These are phyloP conservation scores for Aspergillus tubingensis DNA, from an alignment of 2,329 filamentous ascomycete genomes.

Conservation along the genomic window DNA sequence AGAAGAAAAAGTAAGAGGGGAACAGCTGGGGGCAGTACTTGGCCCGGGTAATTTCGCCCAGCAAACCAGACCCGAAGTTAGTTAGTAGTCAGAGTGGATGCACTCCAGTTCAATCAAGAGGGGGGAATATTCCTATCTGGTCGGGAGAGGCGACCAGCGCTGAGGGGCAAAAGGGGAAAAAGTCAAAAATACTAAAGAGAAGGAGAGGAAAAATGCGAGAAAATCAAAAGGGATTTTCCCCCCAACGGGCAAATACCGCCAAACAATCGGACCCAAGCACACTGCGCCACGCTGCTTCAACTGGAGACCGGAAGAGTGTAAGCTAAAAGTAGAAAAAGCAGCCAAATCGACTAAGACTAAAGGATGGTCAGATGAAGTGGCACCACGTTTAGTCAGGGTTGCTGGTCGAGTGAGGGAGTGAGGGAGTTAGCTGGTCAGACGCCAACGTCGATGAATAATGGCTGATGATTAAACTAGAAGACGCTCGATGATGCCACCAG, in stretches of 20 bases:
- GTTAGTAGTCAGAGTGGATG: too few relatives aligned
- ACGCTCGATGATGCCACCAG: constrained; percentile 22
- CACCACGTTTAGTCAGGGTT: constrained; percentile 19
- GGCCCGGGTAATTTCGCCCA: constrained; percentile 7
- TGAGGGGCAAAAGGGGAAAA: constrained; percentile 13
- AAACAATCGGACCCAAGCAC: constrained; percentile 8
- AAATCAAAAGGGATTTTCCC: not conserved
- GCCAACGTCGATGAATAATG: constrained; percentile 8
- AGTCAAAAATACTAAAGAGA: not conserved
- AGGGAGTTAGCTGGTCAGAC: not conserved
- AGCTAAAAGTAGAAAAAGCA: constrained; percentile 5
- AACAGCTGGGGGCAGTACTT: not conserved
- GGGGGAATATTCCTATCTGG: not conserved
- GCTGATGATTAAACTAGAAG: constrained; percentile 11
- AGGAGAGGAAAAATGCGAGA: not conserved
- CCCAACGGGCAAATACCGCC: not conserved
- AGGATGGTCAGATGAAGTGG: constrained; percentile 19
- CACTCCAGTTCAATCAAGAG: too few relatives aligned
- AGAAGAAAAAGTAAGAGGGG: not conserved
- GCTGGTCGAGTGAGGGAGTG: not conserved
- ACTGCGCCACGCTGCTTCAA: constrained; percentile 19
- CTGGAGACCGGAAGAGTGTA: not conserved
- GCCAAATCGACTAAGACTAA: constrained; percentile 2
- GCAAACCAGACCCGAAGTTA: not conserved
- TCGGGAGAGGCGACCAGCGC: constrained; percentile 9